Evolutionary conservation across 2,329 filamentous ascomycete species (phyloP).

Genomic region (Cercospora zeina): DNA sequence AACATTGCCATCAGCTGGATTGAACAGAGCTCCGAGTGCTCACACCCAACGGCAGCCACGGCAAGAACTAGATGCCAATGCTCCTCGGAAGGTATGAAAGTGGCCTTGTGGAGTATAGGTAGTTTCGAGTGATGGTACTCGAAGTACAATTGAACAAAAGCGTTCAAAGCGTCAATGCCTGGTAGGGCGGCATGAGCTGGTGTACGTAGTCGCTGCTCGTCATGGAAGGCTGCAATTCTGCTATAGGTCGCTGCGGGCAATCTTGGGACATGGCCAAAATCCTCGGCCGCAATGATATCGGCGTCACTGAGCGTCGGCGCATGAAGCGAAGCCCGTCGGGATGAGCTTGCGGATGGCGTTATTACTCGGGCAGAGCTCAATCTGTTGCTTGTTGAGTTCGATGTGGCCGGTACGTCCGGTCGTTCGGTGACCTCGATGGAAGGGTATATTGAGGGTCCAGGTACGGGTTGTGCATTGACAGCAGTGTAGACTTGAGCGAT

Average conservation of each 20-base stretch:
- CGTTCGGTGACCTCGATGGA: constrained; percentile 4
- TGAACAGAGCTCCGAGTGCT: constrained; percentile 12
- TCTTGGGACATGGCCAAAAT: constrained; percentile 8
- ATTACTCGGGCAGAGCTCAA: background rate
- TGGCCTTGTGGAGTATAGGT: constrained; percentile 15
- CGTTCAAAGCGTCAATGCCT: constrained; percentile 14
- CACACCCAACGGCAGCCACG: constrained; percentile 12
- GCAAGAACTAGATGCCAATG: constrained; percentile 15
- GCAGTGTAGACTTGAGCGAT: constrained; percentile 4
- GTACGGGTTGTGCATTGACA: constrained; percentile 10
- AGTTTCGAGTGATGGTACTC: constrained; percentile 14
- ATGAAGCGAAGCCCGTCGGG: constrained; percentile 5
- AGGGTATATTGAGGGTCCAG: constrained; percentile 14
- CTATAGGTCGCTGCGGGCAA: constrained; percentile 10
- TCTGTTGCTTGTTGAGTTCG: background rate
- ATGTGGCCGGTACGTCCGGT: background rate
- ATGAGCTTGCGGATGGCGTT: background rate
- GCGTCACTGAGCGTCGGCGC: constrained; percentile 4
- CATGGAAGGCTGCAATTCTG: constrained; percentile 8
- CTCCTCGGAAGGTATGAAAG: constrained; percentile 14
- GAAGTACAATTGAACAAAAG: constrained; percentile 16
- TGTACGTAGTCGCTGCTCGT: background rate
- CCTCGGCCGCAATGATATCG: constrained; percentile 12
- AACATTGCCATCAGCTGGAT: constrained; percentile 15
- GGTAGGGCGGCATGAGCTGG: background rate